These are phyloP conservation scores for Ceratonia siliqua DNA, from an alignment of 306 rosid species.

Conservation along the genomic window DNA sequence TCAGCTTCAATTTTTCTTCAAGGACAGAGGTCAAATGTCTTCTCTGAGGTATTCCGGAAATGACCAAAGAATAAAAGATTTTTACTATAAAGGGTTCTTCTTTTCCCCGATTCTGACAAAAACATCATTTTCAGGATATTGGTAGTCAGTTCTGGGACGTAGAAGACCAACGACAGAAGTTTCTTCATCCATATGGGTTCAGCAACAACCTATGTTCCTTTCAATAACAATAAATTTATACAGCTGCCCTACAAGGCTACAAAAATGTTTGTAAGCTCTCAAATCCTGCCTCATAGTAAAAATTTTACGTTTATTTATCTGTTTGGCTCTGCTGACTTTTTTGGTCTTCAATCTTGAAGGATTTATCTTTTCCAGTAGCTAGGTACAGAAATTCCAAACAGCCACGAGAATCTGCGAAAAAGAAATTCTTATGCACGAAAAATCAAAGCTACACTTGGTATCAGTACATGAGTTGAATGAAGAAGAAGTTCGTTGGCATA, in stretches of 20 bases:
- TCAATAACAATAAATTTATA: constrained; percentile 40
- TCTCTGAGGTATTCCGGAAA: constrained; percentile 49
- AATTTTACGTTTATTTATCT: not conserved
- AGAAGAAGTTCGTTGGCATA: constrained; percentile 14
- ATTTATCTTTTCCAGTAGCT: constrained; percentile 24
- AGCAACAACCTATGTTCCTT: constrained; percentile 61
- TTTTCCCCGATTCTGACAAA: constrained; percentile 26
- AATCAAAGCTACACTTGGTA: too few relatives aligned
- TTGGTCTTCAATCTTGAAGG: constrained; percentile 13
- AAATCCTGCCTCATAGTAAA: constrained; percentile 37
- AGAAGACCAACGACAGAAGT: constrained; percentile 76
- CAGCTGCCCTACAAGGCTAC: constrained; percentile 50
- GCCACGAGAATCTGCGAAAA: constrained; percentile 30
- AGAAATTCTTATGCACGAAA: constrained; percentile 25
- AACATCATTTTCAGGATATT: constrained; percentile 62
- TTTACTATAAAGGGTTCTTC: not conserved
- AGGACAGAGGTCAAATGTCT: constrained; percentile 48
- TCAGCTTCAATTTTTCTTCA: constrained; percentile 51
- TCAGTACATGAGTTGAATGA: not conserved
- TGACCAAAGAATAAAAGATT: not conserved
- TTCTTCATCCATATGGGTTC: constrained; percentile 67
- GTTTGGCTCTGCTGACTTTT: not conserved
- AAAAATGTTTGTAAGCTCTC: constrained; percentile 61
- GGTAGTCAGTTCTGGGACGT: constrained; percentile 66
- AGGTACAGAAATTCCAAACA: constrained; percentile 34